Evolutionary conservation across 768 basidiomycete genomes (phyloP), one percentile per base, ranked within the genome.

Genomic region (Rhizopogon vulgaris): DNA sequence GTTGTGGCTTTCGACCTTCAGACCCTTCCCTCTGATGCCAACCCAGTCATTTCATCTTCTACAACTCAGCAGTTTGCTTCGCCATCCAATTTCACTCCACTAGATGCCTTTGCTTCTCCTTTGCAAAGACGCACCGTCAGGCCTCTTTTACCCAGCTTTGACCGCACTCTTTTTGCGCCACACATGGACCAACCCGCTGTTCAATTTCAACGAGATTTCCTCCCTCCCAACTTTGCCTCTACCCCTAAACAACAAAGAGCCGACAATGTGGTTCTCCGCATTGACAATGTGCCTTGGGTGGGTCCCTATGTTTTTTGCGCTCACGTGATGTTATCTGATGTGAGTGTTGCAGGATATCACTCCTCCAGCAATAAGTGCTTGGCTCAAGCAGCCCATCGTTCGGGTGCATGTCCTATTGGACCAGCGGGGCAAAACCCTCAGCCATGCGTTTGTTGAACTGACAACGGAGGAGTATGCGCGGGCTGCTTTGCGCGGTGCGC

Each of bases 251-350:
- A 55, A 49, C 61, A 52, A 41, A 51, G 58, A 43, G 41, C 46
- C 41, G 77, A 80, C 34, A 70, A 76, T 24, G 73, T 83, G 28
- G 89, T 92, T 11, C 74, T 93, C 40, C 74, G 90, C 24, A 87
- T 93, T 57, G 90, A 92, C 64, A 92, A 93, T 60, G 88, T 92
- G 49, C 90, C 90, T 46, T 92, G 90, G 90, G 88, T 90, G 60
- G 39, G 79, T 69, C 41, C 38, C 46, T 41, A 52, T 39, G 41
- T 49, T 22, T 55, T 27, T 25, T n/a, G 12, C n/a, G 17, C 15
- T 2, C 39, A 25, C 46, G 47, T 57, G 57, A 43, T 60, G 41
- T 37, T n/a, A 24, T 48, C 48, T 53, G 27, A 34, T 22, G 28
- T 54, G 36, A 22, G 22, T 22, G 22, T 48, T 25, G 52, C 52